Evolutionary conservation across 2,329 filamentous ascomycete genomes (phyloP).

Genomic region (Penicillium paneum): DNA sequence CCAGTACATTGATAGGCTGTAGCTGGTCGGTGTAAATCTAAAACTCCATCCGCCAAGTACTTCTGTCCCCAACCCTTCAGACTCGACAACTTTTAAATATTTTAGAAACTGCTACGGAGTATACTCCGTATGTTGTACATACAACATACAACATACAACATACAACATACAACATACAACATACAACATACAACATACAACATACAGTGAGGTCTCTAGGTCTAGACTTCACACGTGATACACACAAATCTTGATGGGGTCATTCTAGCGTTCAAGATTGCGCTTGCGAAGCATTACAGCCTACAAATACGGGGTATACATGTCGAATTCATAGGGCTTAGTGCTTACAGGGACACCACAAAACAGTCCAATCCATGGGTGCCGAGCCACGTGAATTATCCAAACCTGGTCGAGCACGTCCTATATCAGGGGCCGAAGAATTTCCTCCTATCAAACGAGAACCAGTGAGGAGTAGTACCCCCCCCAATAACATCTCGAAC

Average conservation of each 20-base stretch:
- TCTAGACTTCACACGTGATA: neutral
- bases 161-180: too few relatives aligned
- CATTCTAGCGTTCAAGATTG: neutral
- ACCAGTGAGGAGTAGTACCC: neutral
- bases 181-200: too few relatives aligned
- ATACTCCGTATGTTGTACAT: too few relatives aligned
- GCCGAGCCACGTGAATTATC: neutral
- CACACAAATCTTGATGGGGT: neutral
- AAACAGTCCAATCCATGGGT: neutral
- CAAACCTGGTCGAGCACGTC: neutral
- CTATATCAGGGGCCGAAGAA: neutral
- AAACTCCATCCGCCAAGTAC: too few relatives aligned
- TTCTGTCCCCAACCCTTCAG: neutral
- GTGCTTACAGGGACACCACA: neutral
- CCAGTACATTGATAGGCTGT: constrained; percentile 8
- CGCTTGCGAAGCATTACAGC: neutral
- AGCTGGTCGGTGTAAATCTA: constrained; percentile 8
- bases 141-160: too few relatives aligned
- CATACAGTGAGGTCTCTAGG: neutral
- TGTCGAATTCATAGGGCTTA: neutral
- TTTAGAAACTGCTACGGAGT: neutral
- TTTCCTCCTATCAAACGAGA: neutral
- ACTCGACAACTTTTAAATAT: neutral
- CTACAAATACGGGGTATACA: neutral
- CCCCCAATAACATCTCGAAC: neutral